These are phyloP conservation scores for Backusella macrospora DNA, from an alignment of 192 early-diverging fungal genomes.

Conservation along the genomic window DNA sequence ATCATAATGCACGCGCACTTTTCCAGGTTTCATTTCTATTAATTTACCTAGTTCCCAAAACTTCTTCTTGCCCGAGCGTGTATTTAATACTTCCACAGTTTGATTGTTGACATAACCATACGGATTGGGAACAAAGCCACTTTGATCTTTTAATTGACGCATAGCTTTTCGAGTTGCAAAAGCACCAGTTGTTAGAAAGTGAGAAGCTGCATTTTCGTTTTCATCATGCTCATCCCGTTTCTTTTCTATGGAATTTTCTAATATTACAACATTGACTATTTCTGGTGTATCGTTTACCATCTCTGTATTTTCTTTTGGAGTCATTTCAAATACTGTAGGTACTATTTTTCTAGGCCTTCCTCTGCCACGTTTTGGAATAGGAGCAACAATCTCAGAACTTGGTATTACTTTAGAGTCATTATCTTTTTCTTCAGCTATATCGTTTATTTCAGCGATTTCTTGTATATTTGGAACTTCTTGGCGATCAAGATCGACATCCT, in stretches of 20 bases:
- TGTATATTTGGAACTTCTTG: conserved; percentile 2
- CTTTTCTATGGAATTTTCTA: neutral
- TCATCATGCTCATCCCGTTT: neutral
- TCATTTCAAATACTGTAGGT: neutral
- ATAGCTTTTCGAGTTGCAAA: conserved; percentile 53
- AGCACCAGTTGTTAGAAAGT: conserved; percentile 52
- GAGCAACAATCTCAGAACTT: neutral
- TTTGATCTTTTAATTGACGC: conserved; percentile 41
- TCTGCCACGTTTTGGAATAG: neutral
- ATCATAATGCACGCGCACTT: conserved; percentile 55
- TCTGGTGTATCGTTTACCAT: neutral
- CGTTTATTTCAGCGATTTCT: neutral
- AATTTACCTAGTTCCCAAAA: conserved; percentile 52
- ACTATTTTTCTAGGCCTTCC: conserved; percentile 15
- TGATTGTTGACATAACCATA: conserved; percentile 46
- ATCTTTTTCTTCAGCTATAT: neutral
- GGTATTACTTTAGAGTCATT: neutral
- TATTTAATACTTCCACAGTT: conserved; percentile 47
- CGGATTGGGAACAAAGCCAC: conserved; percentile 48
- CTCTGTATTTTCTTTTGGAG: neutral
- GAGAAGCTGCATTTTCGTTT: neutral
- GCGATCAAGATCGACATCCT: neutral
- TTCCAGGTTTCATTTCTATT: conserved; percentile 44
- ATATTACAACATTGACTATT: neutral
- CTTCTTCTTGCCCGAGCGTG: conserved; percentile 33